Base-by-base conservation (phyloP, 768 basidiomycete genomes). In the Chiua virens region DNA sequence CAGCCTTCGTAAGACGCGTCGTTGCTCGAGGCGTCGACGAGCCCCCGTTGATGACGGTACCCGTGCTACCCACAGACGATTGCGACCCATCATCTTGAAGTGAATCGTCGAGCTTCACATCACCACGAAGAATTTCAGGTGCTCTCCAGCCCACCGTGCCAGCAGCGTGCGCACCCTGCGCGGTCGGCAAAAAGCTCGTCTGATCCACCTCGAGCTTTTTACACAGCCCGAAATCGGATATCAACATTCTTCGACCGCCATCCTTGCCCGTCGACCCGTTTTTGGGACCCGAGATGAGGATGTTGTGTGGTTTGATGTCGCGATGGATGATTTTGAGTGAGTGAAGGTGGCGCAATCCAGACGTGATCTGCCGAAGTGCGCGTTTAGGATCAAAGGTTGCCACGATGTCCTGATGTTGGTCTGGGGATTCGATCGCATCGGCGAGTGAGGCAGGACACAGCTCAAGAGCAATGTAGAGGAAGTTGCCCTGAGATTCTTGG, bases 241-340 rank as follows among this genome's bases (percentile, higher is more conserved):
- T 95, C 53, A 95, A 73, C 92, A 95, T 93, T 42, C 91, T 75
- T 58, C 91, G 72, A 64, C 68, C 79, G 42, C 67, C 70, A 59
- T 65, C 73, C 62, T 64, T 72, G 54, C 71, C 71, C 28, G 36
- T 45, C 9, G 71, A 73, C 17, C 77, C 80, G 44, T 75, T 77
- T 61, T 87, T 88, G 3, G 82, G 80, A 14, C 74, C 75, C 14
- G 92, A 91, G 11, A 98, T 79, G 14, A 99, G 81, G 49, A 99
- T 98, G 63, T 99, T 99, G 68, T 95, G 96, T 5, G 96, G 96
- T 64, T 99, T 99, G 71, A 99, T 97, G 67, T 98, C 96, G 28
- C 96, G 83, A 72, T 98, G 96, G n/a, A 98, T 84, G 51, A 98
- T 88, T 71, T 96, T 97, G 61, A 98, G 81, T 8, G 82, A 87